Base-by-base conservation (phyloP, 202 grass and related monocot genomes). In the Carex sylvatica region DNA sequence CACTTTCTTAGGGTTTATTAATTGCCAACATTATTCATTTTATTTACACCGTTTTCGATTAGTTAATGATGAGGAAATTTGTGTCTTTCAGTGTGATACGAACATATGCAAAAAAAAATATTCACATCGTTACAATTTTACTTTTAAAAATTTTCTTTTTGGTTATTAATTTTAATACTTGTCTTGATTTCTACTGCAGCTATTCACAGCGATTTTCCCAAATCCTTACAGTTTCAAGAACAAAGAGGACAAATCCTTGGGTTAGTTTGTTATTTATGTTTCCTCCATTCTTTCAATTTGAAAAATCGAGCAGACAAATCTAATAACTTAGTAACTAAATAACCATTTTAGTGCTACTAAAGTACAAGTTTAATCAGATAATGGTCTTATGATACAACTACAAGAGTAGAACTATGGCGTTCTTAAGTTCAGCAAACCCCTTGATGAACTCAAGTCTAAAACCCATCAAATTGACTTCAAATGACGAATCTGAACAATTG, bases 201-300 rank as follows among this genome's bases (percentile, higher is more conserved):
- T 76, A 84, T 63, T 93, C 67, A 95, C 91, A 81, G 92, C 89
- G 49, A 98, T 98, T 63, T 98, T 98, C 24, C 91, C 96, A 1
- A 18, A 83, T 11, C 42, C 96, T 20, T 98, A 91, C 82, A 83
- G 71, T 61, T 92, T 83, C 61, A 22, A 23, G 44, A 82, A 86
- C 22, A 4, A 83, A 87, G 81, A 53, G 47, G 88, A 93, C 80
- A 80, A 93, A 81, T 92, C 91, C 4, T 90, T 98, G 84, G 96
- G 96, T 98, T 84, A 26, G 61, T 79, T 79, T 79, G 7, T 63
- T 65, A 26, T 63, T 63, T 80, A 8, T 40, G 7, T 40, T 20
- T 80, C 30, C 22, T 19, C n/a, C 1, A n/a, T 67, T 67, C 33
- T 75, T 24, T 56, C 26, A 65, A 33, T 40, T 75, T 79, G 49